phyloP scores from a whole-genome alignment of 2,329 filamentous ascomycete genomes.

The Orbilia ellipsospora region DNA sequence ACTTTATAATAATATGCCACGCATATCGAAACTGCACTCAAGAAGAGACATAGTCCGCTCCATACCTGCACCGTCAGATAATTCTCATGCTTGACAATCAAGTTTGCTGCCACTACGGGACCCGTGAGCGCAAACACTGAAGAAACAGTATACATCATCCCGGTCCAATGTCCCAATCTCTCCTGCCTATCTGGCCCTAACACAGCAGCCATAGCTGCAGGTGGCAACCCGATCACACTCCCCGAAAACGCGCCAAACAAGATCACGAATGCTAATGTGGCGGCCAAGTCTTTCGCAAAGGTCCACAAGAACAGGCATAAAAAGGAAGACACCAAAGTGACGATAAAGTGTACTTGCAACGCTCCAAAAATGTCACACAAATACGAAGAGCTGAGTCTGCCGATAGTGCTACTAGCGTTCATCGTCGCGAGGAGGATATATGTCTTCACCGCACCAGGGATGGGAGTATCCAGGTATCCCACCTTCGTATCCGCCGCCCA shows the following conservation, averaged over 20 bases:
- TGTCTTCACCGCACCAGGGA: constrained; percentile 35
- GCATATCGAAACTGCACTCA: constrained; percentile 36
- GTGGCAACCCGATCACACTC: constrained; percentile 48
- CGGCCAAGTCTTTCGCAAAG: constrained; percentile 24
- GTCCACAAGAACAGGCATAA: constrained; percentile 51
- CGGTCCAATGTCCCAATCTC: constrained; percentile 50
- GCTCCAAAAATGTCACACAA: constrained; percentile 50
- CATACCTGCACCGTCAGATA: constrained; percentile 41
- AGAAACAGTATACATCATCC: constrained; percentile 54
- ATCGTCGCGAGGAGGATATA: constrained; percentile 47
- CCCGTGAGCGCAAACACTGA: constrained; percentile 42
- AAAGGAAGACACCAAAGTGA: constrained; percentile 43
- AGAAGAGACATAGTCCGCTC: constrained; percentile 43
- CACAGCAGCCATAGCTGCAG: constrained; percentile 48
- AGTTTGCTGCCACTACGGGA: constrained; percentile 38
- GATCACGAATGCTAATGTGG: constrained; percentile 40
- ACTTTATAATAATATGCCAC: background rate
- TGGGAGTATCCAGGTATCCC: constrained; percentile 32
- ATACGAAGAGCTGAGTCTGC: constrained; percentile 49
- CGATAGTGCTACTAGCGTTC: constrained; percentile 53
- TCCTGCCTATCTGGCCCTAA: constrained; percentile 39
- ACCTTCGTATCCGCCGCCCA: constrained; percentile 39
- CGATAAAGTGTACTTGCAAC: constrained; percentile 36
- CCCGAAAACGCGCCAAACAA: constrained; percentile 51
- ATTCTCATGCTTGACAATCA: constrained; percentile 39